Conservation (phyloP, 148 eudicot genomes). For the Heliamphora exappendiculata region DNA sequence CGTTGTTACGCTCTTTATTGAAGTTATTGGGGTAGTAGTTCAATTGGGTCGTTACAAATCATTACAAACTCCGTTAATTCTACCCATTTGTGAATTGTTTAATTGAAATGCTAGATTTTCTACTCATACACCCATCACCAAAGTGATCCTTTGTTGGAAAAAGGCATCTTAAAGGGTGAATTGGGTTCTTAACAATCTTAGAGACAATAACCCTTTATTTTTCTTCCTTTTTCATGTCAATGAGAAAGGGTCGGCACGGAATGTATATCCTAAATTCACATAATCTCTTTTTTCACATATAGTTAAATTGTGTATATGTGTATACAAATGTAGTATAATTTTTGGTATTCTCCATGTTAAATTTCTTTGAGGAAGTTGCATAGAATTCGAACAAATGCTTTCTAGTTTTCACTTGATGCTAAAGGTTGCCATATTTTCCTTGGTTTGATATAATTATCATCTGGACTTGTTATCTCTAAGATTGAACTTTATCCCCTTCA, state of each 20-base stretch:
- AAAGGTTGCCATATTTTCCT: no score
- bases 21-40: no score
- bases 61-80: not conserved
- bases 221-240: not conserved
- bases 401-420: no score
- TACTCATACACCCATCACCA: not conserved
- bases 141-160: not conserved
- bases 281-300: not conserved
- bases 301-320: no score
- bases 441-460: no score
- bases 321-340: no score
- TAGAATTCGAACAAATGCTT: no score
- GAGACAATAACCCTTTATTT: not conserved
- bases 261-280: not conserved
- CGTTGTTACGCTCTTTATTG: no score
- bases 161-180: not conserved
- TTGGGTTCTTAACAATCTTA: not conserved
- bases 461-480: not conserved
- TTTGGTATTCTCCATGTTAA: no score
- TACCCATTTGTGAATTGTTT: not conserved
- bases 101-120: not conserved
- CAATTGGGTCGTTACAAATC: no score
- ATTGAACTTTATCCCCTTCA: slow-evolving; percentile 22
- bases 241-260: not conserved
- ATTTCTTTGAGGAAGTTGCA: no score